Conservation (phyloP, 331 rosid species). For the Acacia concinna region DNA sequence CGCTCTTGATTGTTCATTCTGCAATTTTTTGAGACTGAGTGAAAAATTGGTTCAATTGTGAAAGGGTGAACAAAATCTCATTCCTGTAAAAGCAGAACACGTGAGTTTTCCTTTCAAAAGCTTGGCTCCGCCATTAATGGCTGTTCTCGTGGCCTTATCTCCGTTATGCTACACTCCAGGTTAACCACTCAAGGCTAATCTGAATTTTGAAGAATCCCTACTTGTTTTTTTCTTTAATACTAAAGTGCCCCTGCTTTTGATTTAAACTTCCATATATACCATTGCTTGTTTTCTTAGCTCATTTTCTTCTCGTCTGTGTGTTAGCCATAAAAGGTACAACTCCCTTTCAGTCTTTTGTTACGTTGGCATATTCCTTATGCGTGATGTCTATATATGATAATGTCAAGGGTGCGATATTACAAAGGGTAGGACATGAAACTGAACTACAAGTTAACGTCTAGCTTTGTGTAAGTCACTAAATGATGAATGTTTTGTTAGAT, state of each 20-base stretch:
- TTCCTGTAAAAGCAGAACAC: slow-evolving; percentile 29
- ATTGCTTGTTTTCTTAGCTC: background rate
- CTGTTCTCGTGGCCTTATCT: slow-evolving; percentile 61
- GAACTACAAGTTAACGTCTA: background rate
- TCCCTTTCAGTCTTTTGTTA: background rate
- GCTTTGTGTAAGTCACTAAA: background rate
- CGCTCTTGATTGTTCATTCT: background rate
- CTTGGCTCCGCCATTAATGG: slow-evolving; percentile 66
- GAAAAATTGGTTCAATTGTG: slow-evolving; percentile 11
- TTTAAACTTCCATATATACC: background rate
- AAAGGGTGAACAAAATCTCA: slow-evolving; percentile 31
- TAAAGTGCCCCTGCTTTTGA: slow-evolving; percentile 23
- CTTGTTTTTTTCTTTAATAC: background rate
- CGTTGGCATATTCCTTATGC: background rate
- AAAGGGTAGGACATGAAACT: background rate
- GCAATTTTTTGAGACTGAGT: background rate
- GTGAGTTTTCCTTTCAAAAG: slow-evolving; percentile 33
- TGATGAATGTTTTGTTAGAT: background rate
- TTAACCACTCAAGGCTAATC: slow-evolving; percentile 22
- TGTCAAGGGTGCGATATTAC: background rate
- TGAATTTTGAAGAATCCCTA: background rate
- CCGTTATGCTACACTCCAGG: slow-evolving; percentile 62
- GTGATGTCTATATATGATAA: background rate
- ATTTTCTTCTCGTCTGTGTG: background rate
- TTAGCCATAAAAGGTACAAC: background rate